Base-by-base conservation (phyloP, 805 yeast genomes). In the Cyberlindnera galapagoensis region DNA sequence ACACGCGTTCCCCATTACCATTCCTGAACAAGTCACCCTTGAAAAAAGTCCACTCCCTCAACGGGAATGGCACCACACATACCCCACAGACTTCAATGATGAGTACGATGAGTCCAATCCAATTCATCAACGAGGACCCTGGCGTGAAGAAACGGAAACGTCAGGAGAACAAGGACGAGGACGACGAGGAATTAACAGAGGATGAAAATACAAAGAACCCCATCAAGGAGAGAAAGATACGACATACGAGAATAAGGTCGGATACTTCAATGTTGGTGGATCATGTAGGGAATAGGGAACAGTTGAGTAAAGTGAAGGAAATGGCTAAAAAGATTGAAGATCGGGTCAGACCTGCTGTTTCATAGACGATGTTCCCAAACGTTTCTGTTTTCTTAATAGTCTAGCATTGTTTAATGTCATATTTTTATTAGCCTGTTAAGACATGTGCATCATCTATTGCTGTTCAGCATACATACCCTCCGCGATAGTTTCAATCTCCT, bases 401-500 rank as follows among this genome's bases (percentile, higher is more conserved):
- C n/a, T n/a, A n/a, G n/a, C 24, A 30, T 13, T 6, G 12, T 14
- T 4, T 30, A 21, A 22, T 12, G 10, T 26, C n/a, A 17, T 18
- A 13, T 26, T 4, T 11, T 9, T 26, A 11, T 26, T 18, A 11
- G n/a, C 8, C 6, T 16, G 11, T 7, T 18, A 15, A 15, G 9
- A 3, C 8, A 15, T 13, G 21, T 13, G 11, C 16, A 18, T 21
- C 12, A 21, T n/a, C 9, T 29, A 16, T 17, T 25, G 18, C 17
- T 35, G 35, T 16, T 33, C 33, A 5, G 21, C 33, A 29, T 60
- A 69, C 46, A 71, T 67, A 14, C 59, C 62, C 39, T 75, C 79
- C 0, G 82, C 78, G 46, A 76, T 56, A 11, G 57, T 51, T 49
- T 79, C 85, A 35, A 79, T 68, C 39, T 80, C 86, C 8, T 42